A percentile compares a stretch with the other conserved stretches of the same genome.
Evolutionary conservation across 2,329 filamentous ascomycete genomes (phyloP).

Genomic region (Pseudogymnoascus sp.): DNA sequence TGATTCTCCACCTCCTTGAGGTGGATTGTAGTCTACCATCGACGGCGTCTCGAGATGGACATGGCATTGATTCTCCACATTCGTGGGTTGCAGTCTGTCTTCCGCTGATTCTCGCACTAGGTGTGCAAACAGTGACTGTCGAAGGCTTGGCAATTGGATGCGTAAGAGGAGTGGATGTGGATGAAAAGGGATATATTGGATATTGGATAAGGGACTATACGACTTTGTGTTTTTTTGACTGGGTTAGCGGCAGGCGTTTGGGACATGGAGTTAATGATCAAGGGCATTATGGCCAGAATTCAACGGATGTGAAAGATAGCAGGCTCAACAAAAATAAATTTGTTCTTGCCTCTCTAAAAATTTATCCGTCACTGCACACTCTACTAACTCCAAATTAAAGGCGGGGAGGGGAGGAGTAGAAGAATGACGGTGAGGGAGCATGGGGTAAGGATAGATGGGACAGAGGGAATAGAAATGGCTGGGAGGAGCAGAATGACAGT

Average conservation of each 20-base stretch:
- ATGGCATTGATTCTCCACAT: background rate
- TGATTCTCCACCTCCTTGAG: background rate
- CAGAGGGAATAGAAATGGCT: too few species aligned
- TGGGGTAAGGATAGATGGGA: too few species aligned
- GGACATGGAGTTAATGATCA: background rate
- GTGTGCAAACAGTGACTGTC: too few species aligned
- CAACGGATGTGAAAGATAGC: background rate
- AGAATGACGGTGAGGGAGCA: background rate
- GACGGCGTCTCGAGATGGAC: background rate
- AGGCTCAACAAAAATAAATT: background rate
- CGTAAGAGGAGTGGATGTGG: background rate
- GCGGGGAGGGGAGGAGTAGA: background rate
- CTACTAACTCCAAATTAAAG: background rate
- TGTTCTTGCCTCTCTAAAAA: background rate
- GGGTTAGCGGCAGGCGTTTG: constrained; percentile 3
- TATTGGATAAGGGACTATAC: background rate
- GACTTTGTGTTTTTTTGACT: background rate
- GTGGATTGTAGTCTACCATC: background rate
- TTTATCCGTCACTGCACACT: background rate
- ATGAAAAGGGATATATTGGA: background rate
- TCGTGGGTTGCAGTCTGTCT: background rate
- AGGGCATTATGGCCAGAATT: background rate
- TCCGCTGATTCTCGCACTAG: background rate
- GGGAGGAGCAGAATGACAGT: too few species aligned
- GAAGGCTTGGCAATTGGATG: background rate